A percentile compares a stretch with the other conserved stretches of the same genome.
Conservation (phyloP, 1,284 basidiomycete species). For the Phellopilus nigrolimitatus region DNA sequence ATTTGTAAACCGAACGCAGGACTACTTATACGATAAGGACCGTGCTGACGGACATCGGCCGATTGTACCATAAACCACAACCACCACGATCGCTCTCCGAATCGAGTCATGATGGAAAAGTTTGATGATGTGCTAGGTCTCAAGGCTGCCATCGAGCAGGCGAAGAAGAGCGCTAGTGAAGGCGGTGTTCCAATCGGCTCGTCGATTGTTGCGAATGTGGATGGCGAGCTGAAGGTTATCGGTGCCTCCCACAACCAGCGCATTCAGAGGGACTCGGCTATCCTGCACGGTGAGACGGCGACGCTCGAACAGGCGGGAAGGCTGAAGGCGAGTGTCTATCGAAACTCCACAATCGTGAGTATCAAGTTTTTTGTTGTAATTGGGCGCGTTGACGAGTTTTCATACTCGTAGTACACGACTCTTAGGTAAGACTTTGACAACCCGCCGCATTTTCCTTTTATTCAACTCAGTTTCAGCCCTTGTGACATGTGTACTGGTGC, state of each 20-base stretch:
- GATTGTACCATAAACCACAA: no score
- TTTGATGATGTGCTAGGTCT: conserved; percentile 22
- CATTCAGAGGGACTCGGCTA: conserved; percentile 49
- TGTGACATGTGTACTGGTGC: conserved; percentile 63
- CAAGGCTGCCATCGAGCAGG: conserved; percentile 37
- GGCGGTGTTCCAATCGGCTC: conserved; percentile 60
- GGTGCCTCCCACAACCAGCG: conserved; percentile 49
- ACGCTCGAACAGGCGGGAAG: conserved; percentile 48
- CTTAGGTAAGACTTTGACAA: conserved; percentile 36
- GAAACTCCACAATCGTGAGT: conserved; percentile 43
- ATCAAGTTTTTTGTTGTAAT: neutral
- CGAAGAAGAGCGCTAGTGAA: conserved; percentile 38
- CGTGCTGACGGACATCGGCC: no score
- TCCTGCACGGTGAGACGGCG: conserved; percentile 52
- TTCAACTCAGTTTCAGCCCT: conserved; percentile 34
- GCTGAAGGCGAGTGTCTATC: conserved; percentile 39
- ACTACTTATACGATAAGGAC: no score
- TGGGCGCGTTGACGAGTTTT: neutral
- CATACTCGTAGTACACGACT: conserved; percentile 38
- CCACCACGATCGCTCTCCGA: neutral
- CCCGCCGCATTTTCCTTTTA: neutral
- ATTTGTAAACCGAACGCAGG: no score
- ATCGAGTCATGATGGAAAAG: neutral
- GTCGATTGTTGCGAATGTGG: conserved; percentile 32
- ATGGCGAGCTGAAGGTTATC: conserved; percentile 31